These are phyloP conservation scores for Pythium apleroticum DNA, from an alignment of 352 stramenopile genomes.

Conservation along the genomic window DNA sequence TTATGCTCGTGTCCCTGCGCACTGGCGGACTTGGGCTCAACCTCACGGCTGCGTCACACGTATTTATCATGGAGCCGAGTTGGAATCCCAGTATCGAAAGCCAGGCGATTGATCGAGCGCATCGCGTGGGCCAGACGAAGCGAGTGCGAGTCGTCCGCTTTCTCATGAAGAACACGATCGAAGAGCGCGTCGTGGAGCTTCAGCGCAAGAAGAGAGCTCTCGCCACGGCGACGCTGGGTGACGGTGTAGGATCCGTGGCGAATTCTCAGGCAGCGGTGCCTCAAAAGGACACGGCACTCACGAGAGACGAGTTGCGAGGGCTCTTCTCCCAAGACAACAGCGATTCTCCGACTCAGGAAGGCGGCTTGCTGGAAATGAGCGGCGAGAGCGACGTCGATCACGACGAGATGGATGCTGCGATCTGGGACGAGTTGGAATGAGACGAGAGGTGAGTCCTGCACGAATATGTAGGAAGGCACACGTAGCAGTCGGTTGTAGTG, in stretches of 20 bases:
- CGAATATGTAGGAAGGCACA: conserved; percentile 9
- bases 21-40: conserved; percentile 91
- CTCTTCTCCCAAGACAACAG: conserved; percentile 45
- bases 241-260: conserved; percentile 17
- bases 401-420: conserved; percentile 16
- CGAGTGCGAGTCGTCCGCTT: conserved; percentile 80
- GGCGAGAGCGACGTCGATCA: conserved; percentile 7
- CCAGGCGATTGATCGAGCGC: conserved; percentile 88
- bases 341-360: neutral
- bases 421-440: conserved; percentile 31
- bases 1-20: conserved; percentile 88
- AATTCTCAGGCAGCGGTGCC: conserved; percentile 12
- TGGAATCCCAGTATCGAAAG: conserved; percentile 92
- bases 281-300: conserved; percentile 36
- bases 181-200: conserved; percentile 87
- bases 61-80: conserved; percentile 94
- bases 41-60: conserved; percentile 88
- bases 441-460: too few species aligned
- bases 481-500: neutral
- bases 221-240: conserved; percentile 71
- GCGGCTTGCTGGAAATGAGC: neutral
- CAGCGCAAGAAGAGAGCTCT: conserved; percentile 88
- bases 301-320: conserved; percentile 42
- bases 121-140: conserved; percentile 83
- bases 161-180: conserved; percentile 86